Evolutionary conservation across 306 rosid species (phyloP), one percentile per base, ranked within the genome.

Genomic region (Dalbergia cochinchinensis): DNA sequence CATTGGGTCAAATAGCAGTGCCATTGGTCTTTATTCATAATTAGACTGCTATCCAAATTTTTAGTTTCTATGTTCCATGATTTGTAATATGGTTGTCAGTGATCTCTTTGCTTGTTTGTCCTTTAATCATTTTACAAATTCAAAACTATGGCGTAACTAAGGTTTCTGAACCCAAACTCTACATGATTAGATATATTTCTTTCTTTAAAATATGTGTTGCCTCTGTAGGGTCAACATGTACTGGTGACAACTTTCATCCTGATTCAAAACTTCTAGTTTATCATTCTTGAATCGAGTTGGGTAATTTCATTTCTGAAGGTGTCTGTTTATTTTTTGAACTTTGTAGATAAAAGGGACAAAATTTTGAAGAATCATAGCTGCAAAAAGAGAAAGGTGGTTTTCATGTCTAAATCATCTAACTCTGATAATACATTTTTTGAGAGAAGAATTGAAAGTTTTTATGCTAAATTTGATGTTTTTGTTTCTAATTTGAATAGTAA

Each of bases 211-310:
- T 11, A 26, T 26, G 22, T 85, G 60, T 15, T 74, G 65, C 86
- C 78, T 74, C 83, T 83, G 89, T 89, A 95, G 98, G 85, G 83
- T 85, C 88, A 93, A 80, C 99, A 95, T 89, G 98, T 95, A 74
- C 85, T 89, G 91, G 51, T 91, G 87, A 95, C 99, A 57, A 70
- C 88, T 60, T 71, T 88, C 12, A 66, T 67, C 83, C 76, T 80
- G 61, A 69, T 53, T 13, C 69, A 37, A 55, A 64, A 39, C 82
- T 69, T 47, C 55, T 71, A 77, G 80, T 78, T 50, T 45, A 54
- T 67, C 63, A 33, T 73, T 5, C 59, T 59, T 68, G 47, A 62
- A 66, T 73, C 55, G 68, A 73, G 73, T 67, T 72, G 47, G 50
- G 74, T 31, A 71, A 57, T 50, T 76, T 47, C 1, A 1, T 22